Evolutionary conservation across 176 grass and related monocot genomes (phyloP).

Genomic region (Paspalum notatum): DNA sequence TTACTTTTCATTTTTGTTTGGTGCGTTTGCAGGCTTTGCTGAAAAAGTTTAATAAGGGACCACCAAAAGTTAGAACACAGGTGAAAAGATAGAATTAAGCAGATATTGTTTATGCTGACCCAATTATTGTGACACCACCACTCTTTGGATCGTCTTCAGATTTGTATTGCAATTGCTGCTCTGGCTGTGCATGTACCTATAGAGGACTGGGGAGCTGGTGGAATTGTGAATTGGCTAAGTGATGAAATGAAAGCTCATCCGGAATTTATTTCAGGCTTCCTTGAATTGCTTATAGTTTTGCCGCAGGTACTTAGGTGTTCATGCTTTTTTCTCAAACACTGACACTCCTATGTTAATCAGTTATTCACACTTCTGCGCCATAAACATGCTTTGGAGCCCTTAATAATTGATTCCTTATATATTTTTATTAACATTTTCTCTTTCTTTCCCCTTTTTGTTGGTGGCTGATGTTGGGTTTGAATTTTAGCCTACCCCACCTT

Average conservation of each 20-base stretch:
- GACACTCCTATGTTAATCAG: neutral
- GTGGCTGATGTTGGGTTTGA: too few species aligned
- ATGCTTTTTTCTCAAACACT: conserved; percentile 29
- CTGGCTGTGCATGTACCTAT: conserved; percentile 94
- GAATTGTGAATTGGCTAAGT: conserved; percentile 90
- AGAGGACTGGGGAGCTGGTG: conserved; percentile 96
- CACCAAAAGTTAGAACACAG: conserved; percentile 97
- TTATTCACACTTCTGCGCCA: too few species aligned
- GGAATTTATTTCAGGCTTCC: conserved; percentile 80
- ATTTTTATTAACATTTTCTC: too few species aligned
- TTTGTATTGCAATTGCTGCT: conserved; percentile 96
- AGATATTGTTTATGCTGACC: conserved; percentile 24
- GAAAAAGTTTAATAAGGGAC: conserved; percentile 86
- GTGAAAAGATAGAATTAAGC: conserved; percentile 51
- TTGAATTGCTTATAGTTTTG: conserved; percentile 88
- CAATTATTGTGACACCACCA: conserved; percentile 25
- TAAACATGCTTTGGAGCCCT: too few species aligned
- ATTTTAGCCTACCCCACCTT: too few species aligned
- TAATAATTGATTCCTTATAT: too few species aligned
- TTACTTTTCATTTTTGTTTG: conserved; percentile 14
- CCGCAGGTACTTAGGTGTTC: conserved; percentile 67
- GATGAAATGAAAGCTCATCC: conserved; percentile 92
- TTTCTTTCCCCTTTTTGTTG: too few species aligned
- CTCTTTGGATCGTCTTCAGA: conserved; percentile 61
- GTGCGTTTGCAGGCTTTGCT: conserved; percentile 67